Base-by-base conservation (phyloP, 2,329 filamentous ascomycete species). In the Colletotrichum coccodes region DNA sequence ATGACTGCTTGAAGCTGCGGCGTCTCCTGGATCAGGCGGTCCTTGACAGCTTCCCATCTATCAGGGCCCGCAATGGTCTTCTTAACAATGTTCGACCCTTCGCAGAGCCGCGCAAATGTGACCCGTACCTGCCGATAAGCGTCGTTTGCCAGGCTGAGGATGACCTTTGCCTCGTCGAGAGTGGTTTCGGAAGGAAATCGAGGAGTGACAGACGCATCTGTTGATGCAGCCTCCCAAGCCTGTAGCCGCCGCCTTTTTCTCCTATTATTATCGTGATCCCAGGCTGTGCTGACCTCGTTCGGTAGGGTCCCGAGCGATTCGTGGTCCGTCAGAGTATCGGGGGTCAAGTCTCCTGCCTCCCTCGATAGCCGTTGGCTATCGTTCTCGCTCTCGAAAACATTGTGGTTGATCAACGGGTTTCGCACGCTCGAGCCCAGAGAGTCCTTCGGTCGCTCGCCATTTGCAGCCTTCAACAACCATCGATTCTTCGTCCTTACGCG, bases 141-240 rank as follows among this genome's bases (percentile, higher is more conserved):
- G 1, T 84, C 78, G 56, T 86, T 87, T 74, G 92, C 88, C 38
- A 97, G 82, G 42, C 81, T 83, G 32, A 97, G 82, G 68, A 90
- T 91, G 14, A 85, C 85, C 75, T 94, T 93, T 75, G 91, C 91
- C 79, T 95, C 92, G 72, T 93, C 91, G 67, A 96, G 87, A 0
- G 93, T 95, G 14, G 92, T 95, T 78, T 96, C 93, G 0, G 93
- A 95, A 1, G 92, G 92, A 71, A 94, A 96, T 26, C 93, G 89
- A 16, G 91, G 90, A 23, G 90, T 88, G 5, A 90, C 89, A 1
- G 90, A 86, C 7, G 89, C 88, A 75, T 93, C 91, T 73, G 89
- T 86, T 61, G 90, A 91, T 53, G 91, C 86, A 70, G 72, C 75
- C 42, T 72, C 70, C 40, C 58, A 53, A 23, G 59, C 52, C 52